Percentiles rank a stretch among this genome's conserved stretches.
Conservation (phyloP, 2,329 filamentous ascomycete species). For the Fusarium pseudograminearum region DNA sequence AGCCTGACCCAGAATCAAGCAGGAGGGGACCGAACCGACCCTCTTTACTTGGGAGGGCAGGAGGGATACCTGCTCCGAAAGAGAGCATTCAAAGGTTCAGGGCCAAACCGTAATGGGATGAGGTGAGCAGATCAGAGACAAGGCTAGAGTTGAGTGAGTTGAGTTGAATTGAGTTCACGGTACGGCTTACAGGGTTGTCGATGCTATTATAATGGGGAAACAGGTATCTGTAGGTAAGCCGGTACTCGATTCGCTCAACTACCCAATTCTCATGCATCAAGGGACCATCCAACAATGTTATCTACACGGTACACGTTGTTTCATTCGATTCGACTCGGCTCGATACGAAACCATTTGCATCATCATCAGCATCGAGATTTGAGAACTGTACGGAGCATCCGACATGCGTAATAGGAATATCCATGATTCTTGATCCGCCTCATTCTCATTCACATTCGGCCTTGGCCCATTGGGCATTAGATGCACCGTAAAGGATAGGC, state of each 20-base stretch:
- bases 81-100: conserved; percentile 20
- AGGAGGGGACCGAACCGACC: conserved; percentile 12
- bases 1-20: conserved; percentile 11
- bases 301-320: conserved; percentile 3
- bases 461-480: conserved; percentile 9
- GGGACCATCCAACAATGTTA: conserved; percentile 3
- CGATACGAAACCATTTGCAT: neutral
- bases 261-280: conserved; percentile 5
- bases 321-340: neutral
- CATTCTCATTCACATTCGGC: neutral
- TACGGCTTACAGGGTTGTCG: conserved; percentile 21
- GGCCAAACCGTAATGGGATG: conserved; percentile 26
- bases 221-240: neutral
- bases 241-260: neutral
- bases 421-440: conserved; percentile 3
- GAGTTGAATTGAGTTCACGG: conserved; percentile 1
- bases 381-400: neutral
- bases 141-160: conserved; percentile 6
- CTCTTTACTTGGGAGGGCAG: conserved; percentile 34
- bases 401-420: neutral
- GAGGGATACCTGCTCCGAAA: conserved; percentile 40
- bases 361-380: neutral
- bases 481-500: neutral
- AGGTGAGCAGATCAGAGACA: conserved; percentile 31
- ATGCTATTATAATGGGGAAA: conserved; percentile 9